These are phyloP conservation scores for Fusarium pseudoanthophilum DNA, from an alignment of 2,329 filamentous ascomycete species.

Conservation along the genomic window DNA sequence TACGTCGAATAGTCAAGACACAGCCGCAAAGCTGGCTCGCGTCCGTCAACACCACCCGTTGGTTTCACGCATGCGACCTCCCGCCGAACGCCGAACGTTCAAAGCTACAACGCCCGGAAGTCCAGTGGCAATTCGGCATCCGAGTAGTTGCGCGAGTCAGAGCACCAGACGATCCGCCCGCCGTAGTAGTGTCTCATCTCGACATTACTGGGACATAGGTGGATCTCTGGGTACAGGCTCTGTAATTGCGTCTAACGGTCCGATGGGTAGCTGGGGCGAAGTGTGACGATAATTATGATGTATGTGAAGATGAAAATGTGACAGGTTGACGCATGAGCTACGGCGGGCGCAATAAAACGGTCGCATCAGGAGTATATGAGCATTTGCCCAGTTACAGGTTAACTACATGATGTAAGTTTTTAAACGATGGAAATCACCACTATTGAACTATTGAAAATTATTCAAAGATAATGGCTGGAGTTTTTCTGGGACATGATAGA, in stretches of 20 bases:
- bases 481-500: constrained; percentile 29
- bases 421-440: constrained; percentile 32
- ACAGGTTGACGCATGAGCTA: constrained; percentile 12
- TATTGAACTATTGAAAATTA: constrained; percentile 24
- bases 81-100: constrained; percentile 65
- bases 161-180: constrained; percentile 80
- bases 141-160: constrained; percentile 85
- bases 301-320: constrained; percentile 16
- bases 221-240: constrained; percentile 82
- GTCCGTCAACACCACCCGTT: constrained; percentile 92
- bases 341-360: constrained; percentile 16
- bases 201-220: constrained; percentile 94
- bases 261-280: constrained; percentile 83
- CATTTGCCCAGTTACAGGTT: constrained; percentile 3
- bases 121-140: constrained; percentile 59
- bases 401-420: constrained; percentile 18
- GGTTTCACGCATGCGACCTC: constrained; percentile 66
- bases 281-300: constrained; percentile 55
- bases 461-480: constrained; percentile 32
- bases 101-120: constrained; percentile 63
- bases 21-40: constrained; percentile 80
- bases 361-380: constrained; percentile 24
- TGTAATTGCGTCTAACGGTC: constrained; percentile 72
- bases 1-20: constrained; percentile 67
- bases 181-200: constrained; percentile 75